Evolutionary conservation across 257 asterid species (phyloP).

Genomic region (Pogostemon cablin): DNA sequence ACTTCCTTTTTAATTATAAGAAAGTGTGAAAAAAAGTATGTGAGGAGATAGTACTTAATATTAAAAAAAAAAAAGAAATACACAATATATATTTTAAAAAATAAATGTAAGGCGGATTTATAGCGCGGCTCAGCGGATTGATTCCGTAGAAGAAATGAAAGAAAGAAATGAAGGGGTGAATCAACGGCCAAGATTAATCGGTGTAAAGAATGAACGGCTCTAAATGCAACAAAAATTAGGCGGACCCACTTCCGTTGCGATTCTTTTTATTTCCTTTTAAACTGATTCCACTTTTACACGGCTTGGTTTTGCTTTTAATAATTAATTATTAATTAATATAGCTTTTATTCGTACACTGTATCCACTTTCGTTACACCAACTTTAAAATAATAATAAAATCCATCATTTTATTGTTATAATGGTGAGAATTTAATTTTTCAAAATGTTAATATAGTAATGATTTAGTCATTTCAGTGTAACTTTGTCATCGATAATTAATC

Average conservation of each 20-base stretch:
- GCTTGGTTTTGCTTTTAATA: slow-evolving; percentile 27
- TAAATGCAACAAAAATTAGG: slow-evolving; percentile 11
- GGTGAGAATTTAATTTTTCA: too few relatives aligned
- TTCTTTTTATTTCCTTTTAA: slow-evolving; percentile 30
- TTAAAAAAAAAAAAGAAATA: too few relatives aligned
- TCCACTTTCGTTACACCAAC: neutral
- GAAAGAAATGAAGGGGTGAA: slow-evolving; percentile 17
- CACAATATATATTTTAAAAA: neutral
- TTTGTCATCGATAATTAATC: too few relatives aligned
- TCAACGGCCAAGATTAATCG: slow-evolving; percentile 19
- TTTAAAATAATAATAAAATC: neutral
- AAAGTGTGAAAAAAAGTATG: too few relatives aligned
- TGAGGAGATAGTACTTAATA: too few relatives aligned
- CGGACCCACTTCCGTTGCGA: slow-evolving; percentile 41
- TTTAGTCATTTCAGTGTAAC: too few relatives aligned
- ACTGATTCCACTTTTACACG: slow-evolving; percentile 32
- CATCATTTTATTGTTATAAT: too few relatives aligned
- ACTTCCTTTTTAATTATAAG: too few relatives aligned
- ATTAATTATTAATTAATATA: slow-evolving; percentile 9
- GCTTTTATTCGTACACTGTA: slow-evolving; percentile 17
- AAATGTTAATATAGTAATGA: too few relatives aligned
- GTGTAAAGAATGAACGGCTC: slow-evolving; percentile 38
- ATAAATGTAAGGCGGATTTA: neutral
- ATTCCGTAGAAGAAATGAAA: slow-evolving; percentile 42
- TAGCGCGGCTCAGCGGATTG: slow-evolving; percentile 13